Conservation (phyloP, 1,284 basidiomycete species). For the Rhodofomes roseus region DNA sequence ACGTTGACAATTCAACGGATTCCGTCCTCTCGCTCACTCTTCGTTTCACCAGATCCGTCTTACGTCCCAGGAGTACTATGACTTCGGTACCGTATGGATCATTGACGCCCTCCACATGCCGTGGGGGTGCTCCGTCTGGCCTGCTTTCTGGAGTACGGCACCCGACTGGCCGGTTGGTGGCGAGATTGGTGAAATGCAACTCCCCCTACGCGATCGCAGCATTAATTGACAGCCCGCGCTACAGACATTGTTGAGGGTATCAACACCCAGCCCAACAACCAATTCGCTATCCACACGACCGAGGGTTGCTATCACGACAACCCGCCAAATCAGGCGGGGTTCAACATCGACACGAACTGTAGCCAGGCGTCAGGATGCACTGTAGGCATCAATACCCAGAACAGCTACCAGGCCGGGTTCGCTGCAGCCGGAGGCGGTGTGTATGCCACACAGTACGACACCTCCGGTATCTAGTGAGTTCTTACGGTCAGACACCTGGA, state of each 20-base stretch:
- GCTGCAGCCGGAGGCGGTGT: constrained; percentile 68
- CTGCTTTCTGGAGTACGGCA: constrained; percentile 39
- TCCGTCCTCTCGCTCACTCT: neutral
- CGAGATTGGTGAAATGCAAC: constrained; percentile 43
- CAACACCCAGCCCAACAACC: constrained; percentile 41
- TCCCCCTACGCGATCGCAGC: neutral
- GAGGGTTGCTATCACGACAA: constrained; percentile 30
- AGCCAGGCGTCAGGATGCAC: constrained; percentile 56
- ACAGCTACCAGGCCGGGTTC: constrained; percentile 60
- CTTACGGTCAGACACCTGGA: constrained; percentile 9
- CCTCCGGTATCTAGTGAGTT: constrained; percentile 55
- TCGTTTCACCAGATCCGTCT: constrained; percentile 40
- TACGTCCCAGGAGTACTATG: constrained; percentile 48
- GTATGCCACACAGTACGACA: constrained; percentile 67
- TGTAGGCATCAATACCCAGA: constrained; percentile 51
- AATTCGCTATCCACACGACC: constrained; percentile 58
- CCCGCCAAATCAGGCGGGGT: constrained; percentile 24
- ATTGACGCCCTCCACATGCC: constrained; percentile 48
- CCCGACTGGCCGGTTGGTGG: constrained; percentile 47
- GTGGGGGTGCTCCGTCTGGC: constrained; percentile 61
- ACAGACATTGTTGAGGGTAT: constrained; percentile 43
- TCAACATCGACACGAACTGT: constrained; percentile 39
- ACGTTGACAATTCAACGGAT: constrained; percentile 22
- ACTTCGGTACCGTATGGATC: constrained; percentile 44
- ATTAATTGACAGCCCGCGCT: neutral